phyloP scores from a whole-genome alignment of 1,284 basidiomycete species.

The Peniophora sp. region DNA sequence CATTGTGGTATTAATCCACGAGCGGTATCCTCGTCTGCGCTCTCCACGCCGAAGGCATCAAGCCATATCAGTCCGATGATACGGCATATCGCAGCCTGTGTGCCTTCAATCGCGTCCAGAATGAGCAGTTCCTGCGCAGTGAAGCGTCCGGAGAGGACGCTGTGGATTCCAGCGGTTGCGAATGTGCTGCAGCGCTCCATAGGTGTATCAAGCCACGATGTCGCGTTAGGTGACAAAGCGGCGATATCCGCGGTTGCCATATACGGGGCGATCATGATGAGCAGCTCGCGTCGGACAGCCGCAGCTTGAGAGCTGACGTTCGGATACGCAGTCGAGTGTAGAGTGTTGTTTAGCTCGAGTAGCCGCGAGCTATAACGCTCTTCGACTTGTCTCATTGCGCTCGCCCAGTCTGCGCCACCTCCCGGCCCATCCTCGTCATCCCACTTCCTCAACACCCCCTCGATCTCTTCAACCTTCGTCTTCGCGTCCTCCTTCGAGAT shows the following conservation, averaged over 20 bases:
- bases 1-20: conserved; percentile 17
- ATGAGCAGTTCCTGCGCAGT: conserved; percentile 29
- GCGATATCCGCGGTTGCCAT: conserved; percentile 13
- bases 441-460: conserved; percentile 12
- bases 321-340: conserved; percentile 21
- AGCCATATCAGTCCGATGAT: conserved; percentile 36
- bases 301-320: conserved; percentile 8
- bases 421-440: conserved; percentile 1
- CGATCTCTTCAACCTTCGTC: conserved; percentile 1
- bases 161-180: conserved; percentile 22
- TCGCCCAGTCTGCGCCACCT: conserved; percentile 37
- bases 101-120: conserved; percentile 24
- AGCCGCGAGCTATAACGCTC: conserved; percentile 35
- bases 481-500: conserved; percentile 9
- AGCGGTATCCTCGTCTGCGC: conserved; percentile 2
- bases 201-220: conserved; percentile 23
- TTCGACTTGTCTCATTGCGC: conserved; percentile 28
- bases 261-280: conserved; percentile 30
- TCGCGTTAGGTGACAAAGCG: conserved; percentile 1
- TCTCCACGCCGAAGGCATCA: conserved; percentile 22
- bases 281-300: conserved; percentile 20
- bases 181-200: conserved; percentile 25
- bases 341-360: conserved; percentile 27
- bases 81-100: conserved; percentile 36
- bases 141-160: conserved; percentile 16